Percentiles rank a stretch among this genome's conserved stretches.
Evolutionary conservation across 1,139 yeast species (phyloP).

Genomic region (Yamadazyma dushanensis): DNA sequence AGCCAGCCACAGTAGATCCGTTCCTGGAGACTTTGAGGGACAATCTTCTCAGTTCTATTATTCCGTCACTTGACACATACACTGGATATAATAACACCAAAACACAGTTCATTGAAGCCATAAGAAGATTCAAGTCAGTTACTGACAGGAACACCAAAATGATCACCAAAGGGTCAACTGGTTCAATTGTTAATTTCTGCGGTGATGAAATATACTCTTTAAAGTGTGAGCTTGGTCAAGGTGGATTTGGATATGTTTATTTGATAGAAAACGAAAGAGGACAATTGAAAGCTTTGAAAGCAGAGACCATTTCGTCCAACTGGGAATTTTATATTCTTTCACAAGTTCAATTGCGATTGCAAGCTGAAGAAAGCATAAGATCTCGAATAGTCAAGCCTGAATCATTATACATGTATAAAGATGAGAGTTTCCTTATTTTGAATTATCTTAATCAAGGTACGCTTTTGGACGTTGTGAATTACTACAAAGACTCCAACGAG

Average conservation of each 20-base stretch:
- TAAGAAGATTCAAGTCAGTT: slow-evolving; percentile 34
- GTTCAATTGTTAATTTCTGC: slow-evolving; percentile 46
- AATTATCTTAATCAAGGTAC: slow-evolving; percentile 78
- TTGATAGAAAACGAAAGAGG: slow-evolving; percentile 69
- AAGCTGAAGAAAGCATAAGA: slow-evolving; percentile 9
- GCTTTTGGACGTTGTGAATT: slow-evolving; percentile 67
- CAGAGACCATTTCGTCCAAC: slow-evolving; percentile 66
- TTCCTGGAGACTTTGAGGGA: slow-evolving; percentile 25
- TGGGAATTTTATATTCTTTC: slow-evolving; percentile 83
- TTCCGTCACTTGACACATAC: slow-evolving; percentile 27
- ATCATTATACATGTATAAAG: slow-evolving; percentile 57
- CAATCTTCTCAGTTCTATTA: slow-evolving; percentile 23
- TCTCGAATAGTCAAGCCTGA: slow-evolving; percentile 42
- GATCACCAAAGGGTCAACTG: slow-evolving; percentile 35
- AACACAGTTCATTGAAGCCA: slow-evolving; percentile 17
- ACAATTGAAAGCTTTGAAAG: slow-evolving; percentile 63
- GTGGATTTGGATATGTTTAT: slow-evolving; percentile 80
- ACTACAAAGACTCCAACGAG: slow-evolving; percentile 30
- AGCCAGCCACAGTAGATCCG: slow-evolving; percentile 26
- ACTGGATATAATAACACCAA: slow-evolving; percentile 26
- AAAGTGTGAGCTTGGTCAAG: slow-evolving; percentile 67
- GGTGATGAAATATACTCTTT: slow-evolving; percentile 58
- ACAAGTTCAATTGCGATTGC: slow-evolving; percentile 47
- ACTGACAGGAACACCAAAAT: slow-evolving; percentile 36
- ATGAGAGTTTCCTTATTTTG: slow-evolving; percentile 73